phyloP scores from a whole-genome alignment of 2,329 filamentous ascomycete genomes.

The Claviceps maximensis region DNA sequence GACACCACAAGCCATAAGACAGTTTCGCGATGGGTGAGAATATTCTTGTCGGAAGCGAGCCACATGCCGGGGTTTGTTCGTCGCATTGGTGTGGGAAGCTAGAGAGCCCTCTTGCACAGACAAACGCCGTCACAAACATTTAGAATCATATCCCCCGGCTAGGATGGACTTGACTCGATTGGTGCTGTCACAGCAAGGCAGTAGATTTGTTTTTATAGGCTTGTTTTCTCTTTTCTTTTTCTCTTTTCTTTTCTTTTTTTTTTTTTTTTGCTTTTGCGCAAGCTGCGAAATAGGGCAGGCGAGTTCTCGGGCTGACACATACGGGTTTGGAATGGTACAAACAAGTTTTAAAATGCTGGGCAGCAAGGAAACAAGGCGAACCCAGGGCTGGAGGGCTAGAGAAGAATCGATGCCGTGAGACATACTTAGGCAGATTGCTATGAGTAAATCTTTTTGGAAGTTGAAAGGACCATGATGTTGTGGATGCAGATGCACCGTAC shows the following conservation, averaged over 20 bases:
- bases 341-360: neutral
- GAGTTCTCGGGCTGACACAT: neutral
- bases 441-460: constrained; percentile 6
- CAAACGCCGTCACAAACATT: neutral
- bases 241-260: neutral
- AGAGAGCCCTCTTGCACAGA: neutral
- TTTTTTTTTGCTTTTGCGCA: neutral
- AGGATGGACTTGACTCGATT: neutral
- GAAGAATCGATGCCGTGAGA: constrained; percentile 1
- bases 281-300: neutral
- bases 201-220: neutral
- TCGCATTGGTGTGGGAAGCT: neutral
- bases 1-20: neutral
- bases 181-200: neutral
- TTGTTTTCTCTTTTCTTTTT: neutral
- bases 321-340: neutral
- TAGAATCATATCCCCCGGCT: neutral
- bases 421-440: constrained; percentile 11
- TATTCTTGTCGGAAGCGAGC: neutral
- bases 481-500: too few species aligned
- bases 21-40: neutral
- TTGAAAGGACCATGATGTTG: neutral
- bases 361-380: neutral
- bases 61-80: neutral
- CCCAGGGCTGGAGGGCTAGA: neutral